Evolutionary conservation across 2,329 filamentous ascomycete species (phyloP).

Genomic region (Tolypocladium tundrense): DNA sequence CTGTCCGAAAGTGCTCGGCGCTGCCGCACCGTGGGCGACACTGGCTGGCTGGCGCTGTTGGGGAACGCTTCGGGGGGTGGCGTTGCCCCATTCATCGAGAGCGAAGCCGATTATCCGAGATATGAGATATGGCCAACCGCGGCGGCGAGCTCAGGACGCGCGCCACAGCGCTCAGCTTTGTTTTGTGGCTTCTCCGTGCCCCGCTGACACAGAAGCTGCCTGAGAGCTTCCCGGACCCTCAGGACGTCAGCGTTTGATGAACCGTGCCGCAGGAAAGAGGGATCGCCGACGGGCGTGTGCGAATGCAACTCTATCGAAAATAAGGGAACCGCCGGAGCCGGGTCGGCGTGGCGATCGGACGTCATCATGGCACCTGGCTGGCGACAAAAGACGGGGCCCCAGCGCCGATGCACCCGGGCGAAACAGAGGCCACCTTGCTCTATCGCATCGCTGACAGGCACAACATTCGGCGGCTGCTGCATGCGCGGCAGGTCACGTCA

Average conservation of each 20-base stretch:
- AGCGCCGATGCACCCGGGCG: background rate
- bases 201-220: background rate
- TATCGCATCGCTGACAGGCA: background rate
- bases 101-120: conserved; percentile 2
- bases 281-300: background rate
- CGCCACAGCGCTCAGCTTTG: background rate
- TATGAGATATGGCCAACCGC: background rate
- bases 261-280: background rate
- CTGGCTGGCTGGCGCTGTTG: background rate
- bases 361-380: conserved; percentile 5
- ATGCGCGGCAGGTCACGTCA: background rate
- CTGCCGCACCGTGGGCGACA: background rate
- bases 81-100: background rate
- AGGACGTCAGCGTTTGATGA: background rate
- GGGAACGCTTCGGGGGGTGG: background rate
- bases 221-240: background rate
- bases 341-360: conserved; percentile 10
- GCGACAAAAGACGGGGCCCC: background rate
- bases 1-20: background rate
- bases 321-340: conserved; percentile 9
- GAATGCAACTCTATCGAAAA: background rate
- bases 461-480: background rate
- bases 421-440: background rate
- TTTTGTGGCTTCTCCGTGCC: background rate
- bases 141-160: background rate